Conservation (phyloP, 352 stramenopile species). For the Phytophthora sp. region DNA sequence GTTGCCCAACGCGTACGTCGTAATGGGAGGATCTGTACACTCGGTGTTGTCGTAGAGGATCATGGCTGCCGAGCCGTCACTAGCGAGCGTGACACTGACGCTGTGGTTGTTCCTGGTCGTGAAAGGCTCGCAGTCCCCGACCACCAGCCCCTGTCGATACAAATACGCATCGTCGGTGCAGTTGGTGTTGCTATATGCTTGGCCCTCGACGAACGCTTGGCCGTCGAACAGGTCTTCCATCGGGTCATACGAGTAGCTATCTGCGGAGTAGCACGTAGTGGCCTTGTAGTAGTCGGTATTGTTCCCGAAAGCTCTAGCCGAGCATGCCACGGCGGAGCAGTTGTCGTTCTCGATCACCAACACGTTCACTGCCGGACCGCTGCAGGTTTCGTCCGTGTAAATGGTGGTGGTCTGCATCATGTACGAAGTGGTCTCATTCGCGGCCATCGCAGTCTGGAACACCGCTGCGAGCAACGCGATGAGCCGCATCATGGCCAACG, state of each 20-base stretch:
- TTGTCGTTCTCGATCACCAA: conserved; percentile 17
- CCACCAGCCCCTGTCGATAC: conserved; percentile 20
- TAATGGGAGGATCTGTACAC: conserved; percentile 12
- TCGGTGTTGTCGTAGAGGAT: conserved; percentile 25
- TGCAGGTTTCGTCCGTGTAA: conserved; percentile 19
- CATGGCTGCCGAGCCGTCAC: conserved; percentile 14
- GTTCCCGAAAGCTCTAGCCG: conserved; percentile 6
- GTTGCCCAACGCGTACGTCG: conserved; percentile 17
- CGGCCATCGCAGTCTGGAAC: not conserved
- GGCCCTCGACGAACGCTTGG: conserved; percentile 19
- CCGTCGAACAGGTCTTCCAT: conserved; percentile 22
- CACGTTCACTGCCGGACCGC: conserved; percentile 13
- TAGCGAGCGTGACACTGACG: conserved; percentile 15
- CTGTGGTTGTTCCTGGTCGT: conserved; percentile 22
- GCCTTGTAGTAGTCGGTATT: conserved; percentile 20
- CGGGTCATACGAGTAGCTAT: conserved; percentile 25
- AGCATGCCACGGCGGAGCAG: conserved; percentile 15
- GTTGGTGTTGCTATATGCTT: conserved; percentile 23
- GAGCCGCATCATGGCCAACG: not conserved
- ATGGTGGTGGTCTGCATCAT: conserved; percentile 30
- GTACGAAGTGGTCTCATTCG: conserved; percentile 7
- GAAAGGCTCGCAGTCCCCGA: conserved; percentile 20
- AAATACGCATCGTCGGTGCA: conserved; percentile 16
- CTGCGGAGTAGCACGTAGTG: conserved; percentile 17
- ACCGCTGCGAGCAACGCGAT: not conserved